Base-by-base conservation (phyloP, 148 eudicot genomes). In the Camellia lanceoleosa region DNA sequence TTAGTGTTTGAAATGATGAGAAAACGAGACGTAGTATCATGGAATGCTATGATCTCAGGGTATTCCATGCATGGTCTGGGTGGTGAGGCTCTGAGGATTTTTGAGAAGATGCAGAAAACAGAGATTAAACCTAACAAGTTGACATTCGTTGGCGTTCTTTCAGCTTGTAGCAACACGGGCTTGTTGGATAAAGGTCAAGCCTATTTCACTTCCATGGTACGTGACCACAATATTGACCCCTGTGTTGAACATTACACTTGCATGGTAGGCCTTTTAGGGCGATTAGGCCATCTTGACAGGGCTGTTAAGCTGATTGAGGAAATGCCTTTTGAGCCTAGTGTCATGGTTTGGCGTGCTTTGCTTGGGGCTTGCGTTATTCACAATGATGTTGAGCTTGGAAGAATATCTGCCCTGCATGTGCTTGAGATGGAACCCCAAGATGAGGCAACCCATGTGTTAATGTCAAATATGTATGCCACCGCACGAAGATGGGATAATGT, bases 321-420 rank as follows among this genome's bases (percentile, higher is more conserved):
- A 71, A 91, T 95, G 84, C 91, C 97, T 47, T 81, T 88, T 73
- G 86, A 89, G 80, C 97, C 98, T 7, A 91, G 93, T 86, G 84
- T 95, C 42, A 91, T 93, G 98, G 75, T 93, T 8, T 95, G 98
- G 97, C 98, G 98, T 71, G 90, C 97, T 80, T 79, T 95, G 85
- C 93, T 95, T 12, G 94, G 94, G 49, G 95, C 97, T 43, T 92
- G 95, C 82, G 94, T 90, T 78, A 86, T 87, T 73, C 93, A 89
- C 82, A 89, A 91, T 30, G 84, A 95, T 77, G 75, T 88, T 75
- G 98, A 95, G 47, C 83, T 95, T 49, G 98, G 94, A 56, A 86
- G 77, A 80, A 77, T 85, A 62, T 87, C 94, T 38, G 94, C 94
- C 6, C 72, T 88, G 54, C 88, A 73, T 46, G 92, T 95, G 78